Evolutionary conservation across 2,329 filamentous ascomycete genomes (phyloP).

Genomic region (Helotiales sp.): DNA sequence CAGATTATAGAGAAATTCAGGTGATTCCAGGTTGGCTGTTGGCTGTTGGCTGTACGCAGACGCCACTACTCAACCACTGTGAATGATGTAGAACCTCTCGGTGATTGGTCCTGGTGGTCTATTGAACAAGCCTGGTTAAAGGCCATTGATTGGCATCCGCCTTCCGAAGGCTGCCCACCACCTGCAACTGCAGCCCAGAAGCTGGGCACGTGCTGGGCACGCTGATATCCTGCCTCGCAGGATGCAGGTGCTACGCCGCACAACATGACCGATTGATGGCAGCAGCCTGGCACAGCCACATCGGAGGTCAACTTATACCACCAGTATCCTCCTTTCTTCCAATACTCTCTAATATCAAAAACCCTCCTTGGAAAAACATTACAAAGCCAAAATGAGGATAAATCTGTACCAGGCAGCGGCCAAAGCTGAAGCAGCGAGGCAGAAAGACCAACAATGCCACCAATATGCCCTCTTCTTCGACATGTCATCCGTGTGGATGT

Average conservation of each 20-base stretch:
- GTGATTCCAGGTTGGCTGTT: too few relatives aligned
- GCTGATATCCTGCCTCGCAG: neutral
- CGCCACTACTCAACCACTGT: neutral
- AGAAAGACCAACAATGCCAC: constrained; percentile 1
- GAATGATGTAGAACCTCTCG: too few relatives aligned
- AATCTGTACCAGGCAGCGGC: too few relatives aligned
- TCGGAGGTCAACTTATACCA: neutral
- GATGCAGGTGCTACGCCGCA: neutral
- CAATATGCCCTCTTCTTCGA: constrained; percentile 15
- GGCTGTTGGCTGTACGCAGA: too few relatives aligned
- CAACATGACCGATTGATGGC: too few relatives aligned
- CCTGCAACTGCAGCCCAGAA: too few relatives aligned
- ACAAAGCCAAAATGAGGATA: too few relatives aligned
- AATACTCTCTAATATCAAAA: neutral
- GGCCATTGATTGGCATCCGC: too few relatives aligned
- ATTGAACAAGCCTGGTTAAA: too few relatives aligned
- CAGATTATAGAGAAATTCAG: neutral
- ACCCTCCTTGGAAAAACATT: neutral
- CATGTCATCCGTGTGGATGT: neutral
- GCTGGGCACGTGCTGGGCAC: too few relatives aligned
- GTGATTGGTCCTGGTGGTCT: too few relatives aligned
- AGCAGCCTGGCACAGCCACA: neutral
- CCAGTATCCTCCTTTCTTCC: neutral
- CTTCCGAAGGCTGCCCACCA: too few relatives aligned
- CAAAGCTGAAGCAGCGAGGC: neutral